phyloP scores from a whole-genome alignment of 331 rosid species.

The Acacia pycnantha region DNA sequence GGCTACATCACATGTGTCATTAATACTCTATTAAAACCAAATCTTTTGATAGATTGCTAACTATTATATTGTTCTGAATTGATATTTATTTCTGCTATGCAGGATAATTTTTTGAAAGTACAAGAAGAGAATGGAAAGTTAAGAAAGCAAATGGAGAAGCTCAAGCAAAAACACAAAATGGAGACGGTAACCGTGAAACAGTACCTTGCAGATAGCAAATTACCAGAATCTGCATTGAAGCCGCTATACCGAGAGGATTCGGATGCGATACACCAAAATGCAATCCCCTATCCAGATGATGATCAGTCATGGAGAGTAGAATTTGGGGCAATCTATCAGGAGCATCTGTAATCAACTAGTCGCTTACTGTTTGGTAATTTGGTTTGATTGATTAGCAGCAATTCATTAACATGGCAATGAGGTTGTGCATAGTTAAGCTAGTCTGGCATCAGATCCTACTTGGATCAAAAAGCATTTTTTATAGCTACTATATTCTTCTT shows the following conservation, averaged over 20 bases:
- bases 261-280: constrained; percentile 38
- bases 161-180: constrained; percentile 90
- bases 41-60: too few relatives aligned
- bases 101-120: constrained; percentile 64
- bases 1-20: too few relatives aligned
- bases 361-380: background rate
- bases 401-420: background rate
- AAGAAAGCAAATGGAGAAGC: constrained; percentile 85
- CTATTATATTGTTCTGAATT: background rate
- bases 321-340: constrained; percentile 93
- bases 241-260: constrained; percentile 67
- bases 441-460: constrained; percentile 43
- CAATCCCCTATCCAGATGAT: constrained; percentile 46
- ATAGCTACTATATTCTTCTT: background rate
- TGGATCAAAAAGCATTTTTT: constrained; percentile 31
- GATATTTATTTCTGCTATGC: background rate
- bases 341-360: constrained; percentile 39
- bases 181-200: constrained; percentile 92
- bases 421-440: constrained; percentile 8
- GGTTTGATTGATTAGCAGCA: background rate
- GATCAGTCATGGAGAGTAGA: constrained; percentile 96
- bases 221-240: constrained; percentile 86
- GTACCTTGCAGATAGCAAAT: constrained; percentile 83
- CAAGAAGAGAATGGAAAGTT: constrained; percentile 75
- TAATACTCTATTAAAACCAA: too few relatives aligned